phyloP scores from a whole-genome alignment of 129 eudicot genomes.

The Calendula officinalis region DNA sequence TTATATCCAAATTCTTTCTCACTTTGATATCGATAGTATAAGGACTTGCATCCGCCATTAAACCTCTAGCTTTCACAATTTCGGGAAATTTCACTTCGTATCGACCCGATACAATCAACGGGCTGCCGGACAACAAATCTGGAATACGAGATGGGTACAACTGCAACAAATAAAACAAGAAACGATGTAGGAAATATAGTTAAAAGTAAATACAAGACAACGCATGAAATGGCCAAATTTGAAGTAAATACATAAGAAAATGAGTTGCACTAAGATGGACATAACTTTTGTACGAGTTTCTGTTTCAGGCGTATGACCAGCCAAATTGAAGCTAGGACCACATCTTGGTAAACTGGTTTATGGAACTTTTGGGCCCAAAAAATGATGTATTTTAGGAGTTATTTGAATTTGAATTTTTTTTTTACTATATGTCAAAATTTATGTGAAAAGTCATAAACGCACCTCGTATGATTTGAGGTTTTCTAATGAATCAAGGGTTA shows the following conservation, averaged over 20 bases:
- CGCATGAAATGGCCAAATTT: background rate
- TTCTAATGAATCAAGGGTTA: conserved; percentile 54
- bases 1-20: conserved; percentile 39
- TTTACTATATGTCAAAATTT: too few relatives aligned
- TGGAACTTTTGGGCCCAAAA: too few relatives aligned
- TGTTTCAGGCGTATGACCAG: too few relatives aligned
- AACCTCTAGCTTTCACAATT: conserved; percentile 50
- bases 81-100: conserved; percentile 64
- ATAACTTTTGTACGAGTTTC: too few relatives aligned
- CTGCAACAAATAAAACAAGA: conserved; percentile 40
- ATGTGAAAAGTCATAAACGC: conserved; percentile 5
- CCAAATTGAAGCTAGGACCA: too few relatives aligned
- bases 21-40: conserved; percentile 48
- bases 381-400: too few relatives aligned
- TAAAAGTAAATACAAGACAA: too few relatives aligned
- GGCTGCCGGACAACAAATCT: conserved; percentile 52
- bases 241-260: too few relatives aligned
- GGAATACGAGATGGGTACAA: conserved; percentile 55
- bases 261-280: too few relatives aligned
- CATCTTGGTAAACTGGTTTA: too few relatives aligned
- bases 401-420: too few relatives aligned
- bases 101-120: conserved; percentile 73
- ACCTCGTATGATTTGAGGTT: conserved; percentile 66
- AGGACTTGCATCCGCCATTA: conserved; percentile 56
- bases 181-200: background rate